These are phyloP conservation scores for Trichosporon inkin DNA, from an alignment of 1,284 basidiomycete genomes.

Conservation along the genomic window DNA sequence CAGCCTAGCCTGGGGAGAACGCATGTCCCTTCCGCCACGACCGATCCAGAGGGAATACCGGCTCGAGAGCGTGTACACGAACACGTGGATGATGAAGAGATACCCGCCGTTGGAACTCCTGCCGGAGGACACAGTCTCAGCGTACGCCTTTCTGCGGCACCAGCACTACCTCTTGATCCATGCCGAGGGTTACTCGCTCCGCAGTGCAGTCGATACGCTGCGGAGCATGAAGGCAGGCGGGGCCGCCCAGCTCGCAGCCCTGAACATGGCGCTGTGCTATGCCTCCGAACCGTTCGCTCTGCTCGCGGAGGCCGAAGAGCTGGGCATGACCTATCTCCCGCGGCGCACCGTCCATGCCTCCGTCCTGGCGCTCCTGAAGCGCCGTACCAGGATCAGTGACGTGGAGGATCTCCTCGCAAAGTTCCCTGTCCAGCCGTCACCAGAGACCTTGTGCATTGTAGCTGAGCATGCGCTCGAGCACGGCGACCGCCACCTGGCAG, in stretches of 20 bases:
- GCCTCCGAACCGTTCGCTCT: background rate
- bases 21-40: background rate
- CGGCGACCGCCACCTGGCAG: slow-evolving; percentile 10
- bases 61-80: background rate
- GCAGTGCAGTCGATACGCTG: background rate
- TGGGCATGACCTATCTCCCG: background rate
- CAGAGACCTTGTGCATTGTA: slow-evolving; percentile 14
- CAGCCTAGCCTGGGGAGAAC: background rate
- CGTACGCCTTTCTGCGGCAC: slow-evolving; percentile 3
- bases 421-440: background rate
- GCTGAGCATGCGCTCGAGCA: slow-evolving; percentile 14
- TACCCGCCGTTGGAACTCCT: background rate
- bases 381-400: background rate
- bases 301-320: background rate
- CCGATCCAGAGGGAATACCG: background rate
- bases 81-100: slow-evolving; percentile 1
- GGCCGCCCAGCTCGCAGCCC: background rate
- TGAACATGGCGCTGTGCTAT: slow-evolving; percentile 1
- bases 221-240: background rate
- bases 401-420: background rate
- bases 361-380: slow-evolving; percentile 13
- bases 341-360: slow-evolving; percentile 26
- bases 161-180: slow-evolving; percentile 12
- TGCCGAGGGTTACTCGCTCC: background rate
- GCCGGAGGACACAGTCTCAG: background rate